A percentile compares a stretch with the other conserved stretches of the same genome.
Evolutionary conservation across 495 filamentous ascomycete species (phyloP).

Genomic region (Aspergillus cavernicola): DNA sequence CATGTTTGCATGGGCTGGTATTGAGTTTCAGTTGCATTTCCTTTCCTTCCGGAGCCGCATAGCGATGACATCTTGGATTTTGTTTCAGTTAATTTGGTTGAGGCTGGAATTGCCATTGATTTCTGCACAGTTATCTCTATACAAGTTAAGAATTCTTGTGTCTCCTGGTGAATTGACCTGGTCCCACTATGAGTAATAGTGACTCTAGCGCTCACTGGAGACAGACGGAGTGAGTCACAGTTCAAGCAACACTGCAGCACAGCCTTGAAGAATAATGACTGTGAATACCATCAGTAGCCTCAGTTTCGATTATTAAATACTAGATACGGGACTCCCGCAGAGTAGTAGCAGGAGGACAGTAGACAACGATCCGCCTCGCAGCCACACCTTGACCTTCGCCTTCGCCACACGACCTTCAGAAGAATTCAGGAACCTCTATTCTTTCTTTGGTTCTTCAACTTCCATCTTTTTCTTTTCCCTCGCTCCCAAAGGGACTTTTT

Average conservation of each 20-base stretch:
- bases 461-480: constrained; percentile 1
- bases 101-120: too few relatives aligned
- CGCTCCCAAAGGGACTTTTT: not conserved
- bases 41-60: constrained; percentile 3
- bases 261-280: not conserved
- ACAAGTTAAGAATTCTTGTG: not conserved
- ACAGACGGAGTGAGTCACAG: constrained; percentile 13
- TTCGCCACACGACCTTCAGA: not conserved
- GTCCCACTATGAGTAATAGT: constrained; percentile 16
- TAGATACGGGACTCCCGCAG: too few relatives aligned
- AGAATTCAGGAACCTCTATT: not conserved
- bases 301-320: too few relatives aligned
- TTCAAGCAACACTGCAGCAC: not conserved
- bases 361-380: not conserved
- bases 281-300: not conserved
- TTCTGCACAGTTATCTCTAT: too few relatives aligned
- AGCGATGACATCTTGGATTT: constrained; percentile 5
- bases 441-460: not conserved
- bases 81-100: not conserved
- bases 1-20: not conserved
- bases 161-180: not conserved
- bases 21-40: not conserved
- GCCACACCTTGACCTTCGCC: constrained; percentile 1
- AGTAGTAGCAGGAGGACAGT: too few relatives aligned
- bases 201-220: constrained; percentile 11